Evolutionary conservation across 139 green algal genomes (phyloP).

Genomic region (Tetradesmus obliquus): DNA sequence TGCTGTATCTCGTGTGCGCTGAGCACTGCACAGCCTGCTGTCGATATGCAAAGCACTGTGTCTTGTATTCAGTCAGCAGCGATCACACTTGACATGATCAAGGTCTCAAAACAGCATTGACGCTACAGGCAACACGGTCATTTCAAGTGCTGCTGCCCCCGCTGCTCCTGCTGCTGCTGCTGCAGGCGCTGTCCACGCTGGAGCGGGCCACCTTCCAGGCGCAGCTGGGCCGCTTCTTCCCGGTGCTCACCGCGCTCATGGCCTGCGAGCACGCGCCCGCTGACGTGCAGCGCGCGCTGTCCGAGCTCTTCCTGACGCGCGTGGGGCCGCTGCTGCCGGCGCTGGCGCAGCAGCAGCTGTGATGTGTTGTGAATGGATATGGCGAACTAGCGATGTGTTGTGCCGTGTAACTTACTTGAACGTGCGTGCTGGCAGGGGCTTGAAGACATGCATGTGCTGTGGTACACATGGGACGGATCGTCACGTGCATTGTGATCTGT

Average conservation of each 20-base stretch:
- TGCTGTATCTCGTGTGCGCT: too few species aligned
- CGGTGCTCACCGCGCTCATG: slow-evolving; percentile 88
- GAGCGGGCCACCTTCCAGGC: slow-evolving; percentile 73
- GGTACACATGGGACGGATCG: too few species aligned
- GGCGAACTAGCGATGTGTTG: not conserved
- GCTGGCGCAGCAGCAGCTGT: not conserved
- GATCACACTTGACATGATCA: too few species aligned
- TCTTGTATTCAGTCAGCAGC: too few species aligned
- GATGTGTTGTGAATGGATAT: not conserved
- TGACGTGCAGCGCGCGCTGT: slow-evolving; percentile 90
- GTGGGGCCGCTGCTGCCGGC: slow-evolving; percentile 76
- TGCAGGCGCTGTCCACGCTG: slow-evolving; percentile 77
- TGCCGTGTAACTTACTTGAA: not conserved
- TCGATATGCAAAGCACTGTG: too few species aligned
- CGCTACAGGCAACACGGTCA: not conserved
- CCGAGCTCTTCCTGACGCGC: slow-evolving; percentile 79
- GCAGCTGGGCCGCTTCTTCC: slow-evolving; percentile 89
- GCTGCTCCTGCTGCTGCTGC: slow-evolving; percentile 35
- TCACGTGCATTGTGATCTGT: too few species aligned
- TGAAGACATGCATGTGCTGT: too few species aligned
- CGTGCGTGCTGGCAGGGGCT: not conserved
- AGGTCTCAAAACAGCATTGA: too few species aligned
- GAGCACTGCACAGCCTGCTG: too few species aligned
- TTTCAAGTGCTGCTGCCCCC: slow-evolving; percentile 12
- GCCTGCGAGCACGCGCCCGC: slow-evolving; percentile 80